Percentiles rank a stretch among this genome's conserved stretches.
Conservation (phyloP, 768 basidiomycete genomes). For the Tricholoma terreum region DNA sequence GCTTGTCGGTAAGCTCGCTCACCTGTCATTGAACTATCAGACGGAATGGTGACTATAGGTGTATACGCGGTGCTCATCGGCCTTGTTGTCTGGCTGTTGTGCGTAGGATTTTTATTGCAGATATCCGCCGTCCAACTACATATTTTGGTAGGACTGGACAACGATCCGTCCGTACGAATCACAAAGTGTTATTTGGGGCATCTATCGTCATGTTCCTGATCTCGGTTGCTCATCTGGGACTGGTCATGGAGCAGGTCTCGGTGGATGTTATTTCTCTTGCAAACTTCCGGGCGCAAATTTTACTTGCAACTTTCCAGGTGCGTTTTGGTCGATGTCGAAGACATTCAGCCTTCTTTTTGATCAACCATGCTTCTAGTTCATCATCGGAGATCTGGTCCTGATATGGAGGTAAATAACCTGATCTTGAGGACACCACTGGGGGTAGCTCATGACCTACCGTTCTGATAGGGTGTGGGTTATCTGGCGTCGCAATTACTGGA, state of each 20-base stretch:
- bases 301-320: background rate
- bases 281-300: background rate
- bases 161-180: background rate
- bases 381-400: background rate
- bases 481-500: constrained; percentile 3
- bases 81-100: background rate
- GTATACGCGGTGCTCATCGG: background rate
- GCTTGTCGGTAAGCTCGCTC: constrained; percentile 2
- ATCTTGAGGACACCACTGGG: too few relatives aligned
- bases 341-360: too few relatives aligned
- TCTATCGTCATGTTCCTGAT: constrained; percentile 6
- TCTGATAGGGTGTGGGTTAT: constrained; percentile 3
- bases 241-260: background rate
- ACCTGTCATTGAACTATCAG: too few relatives aligned
- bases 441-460: background rate
- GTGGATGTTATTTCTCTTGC: background rate
- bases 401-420: constrained; percentile 5
- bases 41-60: background rate
- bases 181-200: constrained; percentile 1
- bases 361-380: background rate
- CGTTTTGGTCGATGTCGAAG: background rate
- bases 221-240: constrained; percentile 2
- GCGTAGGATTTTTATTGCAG: background rate
- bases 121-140: background rate
- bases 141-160: background rate